A percentile compares a stretch with the other conserved stretches of the same genome.
Evolutionary conservation across 768 basidiomycete species (phyloP).

Genomic region (Russula sp.): DNA sequence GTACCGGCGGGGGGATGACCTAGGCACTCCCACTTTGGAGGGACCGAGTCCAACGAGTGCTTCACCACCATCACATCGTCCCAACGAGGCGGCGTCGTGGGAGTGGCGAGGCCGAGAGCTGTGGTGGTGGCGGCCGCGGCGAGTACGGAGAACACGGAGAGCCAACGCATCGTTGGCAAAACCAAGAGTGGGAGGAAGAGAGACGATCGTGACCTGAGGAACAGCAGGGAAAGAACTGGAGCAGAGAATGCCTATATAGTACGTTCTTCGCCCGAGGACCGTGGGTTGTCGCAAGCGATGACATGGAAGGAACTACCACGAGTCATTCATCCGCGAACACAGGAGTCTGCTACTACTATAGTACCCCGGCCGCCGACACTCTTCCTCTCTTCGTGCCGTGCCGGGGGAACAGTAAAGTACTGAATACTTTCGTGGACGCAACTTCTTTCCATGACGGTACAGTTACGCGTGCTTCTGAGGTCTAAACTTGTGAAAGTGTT

Average conservation of each 20-base stretch:
- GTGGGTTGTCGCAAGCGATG: neutral
- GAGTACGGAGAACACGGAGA: constrained; percentile 2
- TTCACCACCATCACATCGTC: constrained; percentile 14
- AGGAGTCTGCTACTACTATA: no score
- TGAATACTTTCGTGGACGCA: no score
- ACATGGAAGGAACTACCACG: no score
- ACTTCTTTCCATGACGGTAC: no score
- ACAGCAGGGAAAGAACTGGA: neutral
- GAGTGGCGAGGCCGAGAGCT: constrained; percentile 1
- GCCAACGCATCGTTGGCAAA: neutral
- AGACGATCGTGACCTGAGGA: neutral
- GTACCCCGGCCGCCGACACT: no score
- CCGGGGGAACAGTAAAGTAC: no score
- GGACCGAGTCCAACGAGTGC: constrained; percentile 11
- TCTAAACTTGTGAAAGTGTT: no score
- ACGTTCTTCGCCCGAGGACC: neutral
- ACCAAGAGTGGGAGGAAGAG: neutral
- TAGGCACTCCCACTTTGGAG: constrained; percentile 4
- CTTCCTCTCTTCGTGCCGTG: no score
- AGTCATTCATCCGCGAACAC: no score
- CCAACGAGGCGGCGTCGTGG: constrained; percentile 5
- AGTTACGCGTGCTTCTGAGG: no score
- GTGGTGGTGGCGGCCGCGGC: neutral
- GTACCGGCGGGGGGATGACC: constrained; percentile 19
- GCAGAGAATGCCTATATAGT: neutral